Conservation (phyloP, 331 rosid species). For the Phaseolus coccineus region DNA sequence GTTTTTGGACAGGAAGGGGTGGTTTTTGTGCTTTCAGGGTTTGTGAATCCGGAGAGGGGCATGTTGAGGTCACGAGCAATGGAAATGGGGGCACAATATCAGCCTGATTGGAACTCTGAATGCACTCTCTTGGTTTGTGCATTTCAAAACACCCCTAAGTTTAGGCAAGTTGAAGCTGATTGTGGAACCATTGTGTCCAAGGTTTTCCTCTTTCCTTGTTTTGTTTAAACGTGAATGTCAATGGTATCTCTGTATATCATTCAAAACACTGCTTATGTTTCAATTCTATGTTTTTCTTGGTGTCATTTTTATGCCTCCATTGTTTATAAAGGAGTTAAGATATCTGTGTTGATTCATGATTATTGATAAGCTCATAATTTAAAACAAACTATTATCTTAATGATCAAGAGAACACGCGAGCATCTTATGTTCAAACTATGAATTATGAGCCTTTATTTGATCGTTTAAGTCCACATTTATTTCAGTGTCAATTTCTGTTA, state of each 20-base stretch:
- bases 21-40: conserved; percentile 87
- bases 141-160: conserved; percentile 87
- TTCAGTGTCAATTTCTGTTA: conserved; percentile 2
- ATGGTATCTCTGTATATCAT: neutral
- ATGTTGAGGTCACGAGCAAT: conserved; percentile 77
- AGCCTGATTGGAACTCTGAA: conserved; percentile 83
- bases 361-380: neutral
- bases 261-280: neutral
- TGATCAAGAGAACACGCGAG: neutral
- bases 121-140: conserved; percentile 95
- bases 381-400: neutral
- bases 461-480: neutral
- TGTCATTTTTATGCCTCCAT: neutral
- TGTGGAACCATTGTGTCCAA: conserved; percentile 90
- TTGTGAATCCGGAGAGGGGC: conserved; percentile 94
- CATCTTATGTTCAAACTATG: neutral
- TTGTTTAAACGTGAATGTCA: neutral
- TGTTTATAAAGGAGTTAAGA: neutral
- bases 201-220: conserved; percentile 54
- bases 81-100: conserved; percentile 95
- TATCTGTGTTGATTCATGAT: conserved; percentile 18
- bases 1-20: conserved; percentile 79
- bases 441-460: neutral
- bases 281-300: neutral
- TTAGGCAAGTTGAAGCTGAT: conserved; percentile 90